Evolutionary conservation across 2,329 filamentous ascomycete genomes (phyloP), one percentile per base, ranked within the genome.

Genomic region (Uncinocarpus reesii): DNA sequence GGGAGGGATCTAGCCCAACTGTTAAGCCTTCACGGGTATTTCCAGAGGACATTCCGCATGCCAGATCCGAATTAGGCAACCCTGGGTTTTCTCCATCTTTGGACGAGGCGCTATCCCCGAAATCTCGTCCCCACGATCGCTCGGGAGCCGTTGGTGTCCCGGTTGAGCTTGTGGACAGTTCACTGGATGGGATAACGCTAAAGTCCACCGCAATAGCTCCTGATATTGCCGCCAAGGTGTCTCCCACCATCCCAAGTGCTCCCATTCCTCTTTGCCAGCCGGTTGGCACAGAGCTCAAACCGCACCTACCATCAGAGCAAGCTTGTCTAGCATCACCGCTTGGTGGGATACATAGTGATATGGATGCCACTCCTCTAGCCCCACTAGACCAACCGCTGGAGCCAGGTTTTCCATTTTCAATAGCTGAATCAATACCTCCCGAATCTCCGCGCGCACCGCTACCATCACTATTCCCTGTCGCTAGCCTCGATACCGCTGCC

Each of bases 141-240:
- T 50, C 57, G 8, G 47, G 56, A 10, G 56, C 56, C 49, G 53
- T 62, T 42, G 62, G 65, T 28, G 58, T 70, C 7, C 69, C 69
- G 2, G 68, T 72, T 48, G 68, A 71, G 54, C 65, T 68, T 53
- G 59, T 72, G 29, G 70, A 72, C 53, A 70, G 64, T 44, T 64
- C 60, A 24, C 60, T 72, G 1, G 70, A 72, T 50, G 69, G 70
- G 4, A 72, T 72, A 49, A 71, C 65, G 4, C 60, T 72, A 42
- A 72, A 71, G 48, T 71, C 69, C 2, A 66, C 67, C 16, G 68
- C 63, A 3, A 56, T 72, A 32, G 66, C 64, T 21, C 68, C 67
- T 3, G 65, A 64, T 46, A 61, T 72, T 15, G 62, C 68, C 15
- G 68, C 66, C 34, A 66, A 62, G 50, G 64, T 71, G 46, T 65